A percentile compares a stretch with the other conserved stretches of the same genome.
Conservation (phyloP, 1,284 basidiomycete genomes). For the Tilletiopsis washingtonensis region DNA sequence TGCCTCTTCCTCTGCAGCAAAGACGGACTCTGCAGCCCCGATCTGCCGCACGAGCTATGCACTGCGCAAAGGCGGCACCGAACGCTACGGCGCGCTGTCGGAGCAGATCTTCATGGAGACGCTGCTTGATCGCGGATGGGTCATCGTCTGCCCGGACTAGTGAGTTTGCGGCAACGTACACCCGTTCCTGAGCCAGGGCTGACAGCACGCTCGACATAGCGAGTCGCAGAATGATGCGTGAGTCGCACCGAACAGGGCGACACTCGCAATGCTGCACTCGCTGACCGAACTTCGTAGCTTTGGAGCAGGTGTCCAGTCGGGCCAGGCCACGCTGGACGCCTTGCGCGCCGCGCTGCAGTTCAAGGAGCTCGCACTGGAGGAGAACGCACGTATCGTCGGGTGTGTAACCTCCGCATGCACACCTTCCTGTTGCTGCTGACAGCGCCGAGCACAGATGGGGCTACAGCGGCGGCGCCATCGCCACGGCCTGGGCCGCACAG, state of each 20-base stretch:
- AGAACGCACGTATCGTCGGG: constrained; percentile 12
- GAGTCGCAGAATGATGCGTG: background rate
- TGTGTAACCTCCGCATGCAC: too few relatives aligned
- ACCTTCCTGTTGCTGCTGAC: too few relatives aligned
- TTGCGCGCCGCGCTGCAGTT: constrained; percentile 29
- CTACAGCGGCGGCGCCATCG: constrained; percentile 39
- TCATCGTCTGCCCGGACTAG: constrained; percentile 33
- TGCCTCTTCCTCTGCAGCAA: background rate
- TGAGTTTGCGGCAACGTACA: background rate
- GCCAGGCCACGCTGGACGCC: constrained; percentile 29
- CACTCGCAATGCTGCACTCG: background rate
- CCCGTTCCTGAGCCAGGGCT: too few relatives aligned
- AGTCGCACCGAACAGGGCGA: background rate
- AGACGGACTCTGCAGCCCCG: background rate
- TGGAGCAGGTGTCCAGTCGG: constrained; percentile 27
- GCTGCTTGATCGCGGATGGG: constrained; percentile 33
- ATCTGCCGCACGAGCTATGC: constrained; percentile 24
- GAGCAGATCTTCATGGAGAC: constrained; percentile 35
- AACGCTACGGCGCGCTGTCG: constrained; percentile 16
- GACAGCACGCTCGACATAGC: too few relatives aligned
- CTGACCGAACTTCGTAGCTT: constrained; percentile 6
- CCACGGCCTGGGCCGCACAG: constrained; percentile 35
- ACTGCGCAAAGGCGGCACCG: constrained; percentile 15
- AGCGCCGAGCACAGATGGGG: too few relatives aligned
- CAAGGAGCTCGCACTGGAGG: constrained; percentile 15